Evolutionary conservation across 495 filamentous ascomycete genomes (phyloP).

Genomic region (Glonium stellatum): DNA sequence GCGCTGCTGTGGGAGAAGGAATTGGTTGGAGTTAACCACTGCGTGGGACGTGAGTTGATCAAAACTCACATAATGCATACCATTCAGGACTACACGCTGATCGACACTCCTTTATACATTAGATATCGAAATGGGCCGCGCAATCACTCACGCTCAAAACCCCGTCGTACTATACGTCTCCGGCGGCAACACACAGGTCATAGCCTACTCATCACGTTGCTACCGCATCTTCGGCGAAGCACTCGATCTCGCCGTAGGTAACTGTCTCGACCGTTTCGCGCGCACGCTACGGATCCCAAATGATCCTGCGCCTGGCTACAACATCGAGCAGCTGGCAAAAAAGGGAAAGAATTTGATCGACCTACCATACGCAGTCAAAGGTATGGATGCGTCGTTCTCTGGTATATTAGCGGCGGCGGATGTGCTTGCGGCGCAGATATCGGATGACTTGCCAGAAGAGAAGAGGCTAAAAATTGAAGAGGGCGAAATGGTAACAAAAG

Average conservation of each 20-base stretch:
- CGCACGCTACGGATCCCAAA: slow-evolving; percentile 84
- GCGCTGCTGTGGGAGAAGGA: slow-evolving; percentile 79
- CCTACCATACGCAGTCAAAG: slow-evolving; percentile 92
- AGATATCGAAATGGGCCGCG: slow-evolving; percentile 95
- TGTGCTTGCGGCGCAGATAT: slow-evolving; percentile 59
- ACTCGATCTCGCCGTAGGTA: slow-evolving; percentile 94
- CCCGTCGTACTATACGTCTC: slow-evolving; percentile 94
- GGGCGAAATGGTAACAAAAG: slow-evolving; percentile 57
- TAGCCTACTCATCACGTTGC: slow-evolving; percentile 85
- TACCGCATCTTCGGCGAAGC: slow-evolving; percentile 98
- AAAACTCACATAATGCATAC: not conserved
- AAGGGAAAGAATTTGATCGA: slow-evolving; percentile 65
- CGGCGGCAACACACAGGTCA: slow-evolving; percentile 96
- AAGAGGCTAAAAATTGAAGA: slow-evolving; percentile 36
- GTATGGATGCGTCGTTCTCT: slow-evolving; percentile 95
- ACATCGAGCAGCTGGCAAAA: slow-evolving; percentile 95
- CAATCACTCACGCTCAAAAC: slow-evolving; percentile 85
- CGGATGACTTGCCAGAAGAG: slow-evolving; percentile 26
- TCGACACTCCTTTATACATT: not conserved
- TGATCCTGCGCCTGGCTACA: slow-evolving; percentile 93
- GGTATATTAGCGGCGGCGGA: slow-evolving; percentile 84
- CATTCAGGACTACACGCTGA: not conserved
- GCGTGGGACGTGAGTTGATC: slow-evolving; percentile 68
- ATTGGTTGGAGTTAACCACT: slow-evolving; percentile 92
- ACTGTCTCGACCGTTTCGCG: slow-evolving; percentile 94